phyloP scores from a whole-genome alignment of 2,329 filamentous ascomycete species.

The Talaromyces sp. region DNA sequence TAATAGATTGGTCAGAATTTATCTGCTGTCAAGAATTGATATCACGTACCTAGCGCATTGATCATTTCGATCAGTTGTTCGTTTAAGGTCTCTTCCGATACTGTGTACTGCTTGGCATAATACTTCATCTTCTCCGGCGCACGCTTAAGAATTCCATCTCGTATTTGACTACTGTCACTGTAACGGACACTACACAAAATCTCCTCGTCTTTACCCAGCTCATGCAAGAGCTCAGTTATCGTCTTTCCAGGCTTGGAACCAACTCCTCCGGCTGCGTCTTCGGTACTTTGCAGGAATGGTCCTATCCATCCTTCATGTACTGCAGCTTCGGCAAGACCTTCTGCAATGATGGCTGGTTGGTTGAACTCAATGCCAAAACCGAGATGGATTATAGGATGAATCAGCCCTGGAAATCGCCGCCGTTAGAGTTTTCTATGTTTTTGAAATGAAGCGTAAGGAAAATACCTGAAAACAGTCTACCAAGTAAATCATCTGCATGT shows the following conservation, averaged over 20 bases:
- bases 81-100: constrained; percentile 56
- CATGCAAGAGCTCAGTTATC: constrained; percentile 61
- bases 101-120: constrained; percentile 58
- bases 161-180: constrained; percentile 61
- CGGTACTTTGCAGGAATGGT: constrained; percentile 48
- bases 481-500: constrained; percentile 65
- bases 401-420: constrained; percentile 50
- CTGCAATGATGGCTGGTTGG: constrained; percentile 76
- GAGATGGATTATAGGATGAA: constrained; percentile 81
- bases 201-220: constrained; percentile 55
- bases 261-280: constrained; percentile 33
- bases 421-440: background rate
- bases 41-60: constrained; percentile 53
- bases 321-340: constrained; percentile 73
- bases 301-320: constrained; percentile 62
- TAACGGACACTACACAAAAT: constrained; percentile 53
- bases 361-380: constrained; percentile 80
- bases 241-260: constrained; percentile 33
- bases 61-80: constrained; percentile 66
- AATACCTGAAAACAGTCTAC: constrained; percentile 63
- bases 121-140: constrained; percentile 62
- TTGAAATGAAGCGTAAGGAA: background rate
- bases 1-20: constrained; percentile 12
- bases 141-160: constrained; percentile 64
- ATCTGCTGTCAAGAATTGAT: background rate